phyloP scores from a whole-genome alignment of 352 stramenopile species.

The Phytopythium cucurbitacearum region DNA sequence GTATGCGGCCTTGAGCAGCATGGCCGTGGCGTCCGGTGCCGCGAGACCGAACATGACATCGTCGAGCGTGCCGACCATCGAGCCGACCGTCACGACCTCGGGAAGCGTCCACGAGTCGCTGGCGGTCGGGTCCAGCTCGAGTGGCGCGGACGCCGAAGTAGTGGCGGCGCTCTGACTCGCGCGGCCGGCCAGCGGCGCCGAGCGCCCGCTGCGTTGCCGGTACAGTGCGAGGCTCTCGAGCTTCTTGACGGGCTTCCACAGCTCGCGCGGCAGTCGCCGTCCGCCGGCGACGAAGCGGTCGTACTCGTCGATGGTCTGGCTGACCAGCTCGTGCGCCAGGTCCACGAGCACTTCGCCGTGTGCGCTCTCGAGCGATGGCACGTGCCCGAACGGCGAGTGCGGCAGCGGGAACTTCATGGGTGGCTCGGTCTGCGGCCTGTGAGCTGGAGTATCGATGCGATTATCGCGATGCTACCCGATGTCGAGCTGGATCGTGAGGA shows the following conservation, averaged over 20 bases:
- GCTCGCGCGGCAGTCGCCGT: conserved; percentile 10
- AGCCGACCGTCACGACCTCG: conserved; percentile 36
- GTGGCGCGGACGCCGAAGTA: neutral
- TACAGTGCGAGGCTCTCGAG: conserved; percentile 31
- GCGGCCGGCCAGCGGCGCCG: neutral
- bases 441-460: neutral
- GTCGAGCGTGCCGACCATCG: conserved; percentile 36
- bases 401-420: conserved; percentile 26
- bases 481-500: neutral
- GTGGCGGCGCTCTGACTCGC: neutral
- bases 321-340: conserved; percentile 14
- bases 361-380: conserved; percentile 9
- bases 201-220: conserved; percentile 10
- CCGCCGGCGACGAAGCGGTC: conserved; percentile 13
- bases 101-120: conserved; percentile 8
- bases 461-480: neutral
- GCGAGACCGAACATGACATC: conserved; percentile 47
- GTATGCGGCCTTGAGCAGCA: conserved; percentile 30
- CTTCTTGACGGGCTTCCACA: conserved; percentile 36
- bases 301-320: conserved; percentile 25
- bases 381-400: conserved; percentile 19
- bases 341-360: conserved; percentile 12
- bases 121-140: conserved; percentile 6
- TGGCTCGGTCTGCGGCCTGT: no score
- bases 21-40: conserved; percentile 24